phyloP scores from a whole-genome alignment of 768 basidiomycete species.

The Polyporus arcularius region DNA sequence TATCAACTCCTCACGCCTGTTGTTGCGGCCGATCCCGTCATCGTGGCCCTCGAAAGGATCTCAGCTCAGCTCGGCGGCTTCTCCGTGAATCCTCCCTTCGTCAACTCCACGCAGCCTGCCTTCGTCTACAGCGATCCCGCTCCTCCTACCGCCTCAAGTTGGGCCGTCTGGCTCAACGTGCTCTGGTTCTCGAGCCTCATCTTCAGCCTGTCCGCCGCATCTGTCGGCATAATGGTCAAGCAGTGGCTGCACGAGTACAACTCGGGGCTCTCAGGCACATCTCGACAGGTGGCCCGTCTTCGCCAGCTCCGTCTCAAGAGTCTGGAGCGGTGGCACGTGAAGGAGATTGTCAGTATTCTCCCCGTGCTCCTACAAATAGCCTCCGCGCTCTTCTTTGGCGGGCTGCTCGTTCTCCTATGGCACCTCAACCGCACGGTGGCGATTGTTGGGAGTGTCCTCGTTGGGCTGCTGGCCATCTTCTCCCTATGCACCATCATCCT shows the following conservation, averaged over 20 bases:
- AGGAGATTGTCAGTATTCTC: constrained; percentile 3
- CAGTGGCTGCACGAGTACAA: constrained; percentile 18
- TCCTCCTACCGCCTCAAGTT: not conserved
- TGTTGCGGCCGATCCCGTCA: not conserved
- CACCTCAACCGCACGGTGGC: constrained; percentile 12
- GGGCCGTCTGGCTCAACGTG: constrained; percentile 9
- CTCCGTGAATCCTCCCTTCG: not conserved
- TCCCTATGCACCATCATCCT: constrained; percentile 9
- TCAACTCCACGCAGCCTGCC: not conserved
- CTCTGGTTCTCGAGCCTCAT: constrained; percentile 19
- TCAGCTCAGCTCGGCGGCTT: constrained; percentile 5
- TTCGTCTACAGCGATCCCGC: not conserved
- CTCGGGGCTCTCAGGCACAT: constrained; percentile 12
- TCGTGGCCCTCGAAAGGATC: not conserved
- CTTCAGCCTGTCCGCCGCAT: constrained; percentile 11
- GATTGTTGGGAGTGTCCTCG: constrained; percentile 1
- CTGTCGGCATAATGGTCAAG: constrained; percentile 14
- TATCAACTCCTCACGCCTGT: not conserved
- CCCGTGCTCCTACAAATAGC: constrained; percentile 14
- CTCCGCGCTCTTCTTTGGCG: constrained; percentile 17
- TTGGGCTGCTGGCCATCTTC: constrained; percentile 1
- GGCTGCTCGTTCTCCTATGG: constrained; percentile 22
- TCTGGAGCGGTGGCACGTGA: constrained; percentile 19
- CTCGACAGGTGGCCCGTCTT: constrained; percentile 14
- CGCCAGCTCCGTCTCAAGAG: constrained; percentile 22